Percentiles rank a stretch among this genome's conserved stretches.
phyloP scores from a whole-genome alignment of 805 yeast genomes.

The Starmerella vaccinii region DNA sequence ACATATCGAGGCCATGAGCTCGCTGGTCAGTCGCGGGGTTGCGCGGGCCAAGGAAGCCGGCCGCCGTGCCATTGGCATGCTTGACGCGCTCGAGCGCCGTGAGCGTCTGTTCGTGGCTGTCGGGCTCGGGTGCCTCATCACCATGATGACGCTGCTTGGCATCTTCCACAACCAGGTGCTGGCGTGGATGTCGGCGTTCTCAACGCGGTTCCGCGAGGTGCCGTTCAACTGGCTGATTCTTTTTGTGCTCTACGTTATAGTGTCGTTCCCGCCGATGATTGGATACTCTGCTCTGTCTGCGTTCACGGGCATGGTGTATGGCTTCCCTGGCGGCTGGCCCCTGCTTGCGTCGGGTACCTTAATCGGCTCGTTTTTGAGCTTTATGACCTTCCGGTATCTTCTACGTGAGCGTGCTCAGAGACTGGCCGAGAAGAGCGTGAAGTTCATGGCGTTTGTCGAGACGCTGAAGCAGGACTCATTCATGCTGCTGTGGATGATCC shows the following conservation, averaged over 20 bases:
- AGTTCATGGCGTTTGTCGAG: constrained; percentile 62
- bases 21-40: background rate
- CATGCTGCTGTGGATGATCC: constrained; percentile 54
- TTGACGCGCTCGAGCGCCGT: constrained; percentile 22
- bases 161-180: constrained; percentile 32
- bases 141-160: constrained; percentile 25
- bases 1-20: background rate
- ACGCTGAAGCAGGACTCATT: constrained; percentile 65
- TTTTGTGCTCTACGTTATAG: constrained; percentile 45
- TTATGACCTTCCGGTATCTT: constrained; percentile 52
- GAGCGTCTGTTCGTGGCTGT: constrained; percentile 17
- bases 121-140: constrained; percentile 21
- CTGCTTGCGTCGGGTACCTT: constrained; percentile 59
- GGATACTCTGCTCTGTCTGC: constrained; percentile 68
- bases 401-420: constrained; percentile 47
- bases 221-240: constrained; percentile 35
- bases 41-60: background rate
- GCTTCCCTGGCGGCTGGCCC: constrained; percentile 71
- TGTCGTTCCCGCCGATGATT: constrained; percentile 82
- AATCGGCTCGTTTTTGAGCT: constrained; percentile 66
- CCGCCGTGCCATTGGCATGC: constrained; percentile 12
- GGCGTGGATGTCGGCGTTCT: constrained; percentile 27
- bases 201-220: constrained; percentile 28
- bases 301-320: constrained; percentile 71
- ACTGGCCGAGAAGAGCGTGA: constrained; percentile 52